These are phyloP conservation scores for Mycena sanguinolenta DNA, from an alignment of 768 basidiomycete genomes.

Conservation along the genomic window DNA sequence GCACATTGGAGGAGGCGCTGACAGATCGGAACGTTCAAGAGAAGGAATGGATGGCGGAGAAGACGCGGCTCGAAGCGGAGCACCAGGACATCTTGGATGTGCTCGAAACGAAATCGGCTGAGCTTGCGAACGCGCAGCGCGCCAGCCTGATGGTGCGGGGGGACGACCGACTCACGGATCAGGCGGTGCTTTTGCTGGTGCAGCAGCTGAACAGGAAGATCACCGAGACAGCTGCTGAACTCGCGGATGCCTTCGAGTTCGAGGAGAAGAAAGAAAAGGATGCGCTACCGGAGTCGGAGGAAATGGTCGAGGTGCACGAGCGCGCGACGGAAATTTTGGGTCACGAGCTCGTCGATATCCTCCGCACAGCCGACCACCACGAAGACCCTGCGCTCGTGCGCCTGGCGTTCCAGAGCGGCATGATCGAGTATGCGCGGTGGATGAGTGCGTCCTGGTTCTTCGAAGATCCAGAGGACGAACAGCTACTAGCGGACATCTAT, in stretches of 20 bases:
- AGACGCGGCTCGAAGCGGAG: conserved; percentile 17
- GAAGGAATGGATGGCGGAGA: conserved; percentile 21
- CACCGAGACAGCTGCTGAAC: conserved; percentile 60
- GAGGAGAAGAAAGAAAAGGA: conserved; percentile 36
- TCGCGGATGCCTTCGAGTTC: conserved; percentile 58
- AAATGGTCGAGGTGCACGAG: conserved; percentile 43
- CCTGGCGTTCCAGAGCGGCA: conserved; percentile 59
- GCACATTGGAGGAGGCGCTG: conserved; percentile 15
- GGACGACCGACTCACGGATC: conserved; percentile 30
- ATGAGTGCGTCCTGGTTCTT: conserved; percentile 65
- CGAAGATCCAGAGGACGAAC: conserved; percentile 62
- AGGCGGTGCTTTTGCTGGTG: conserved; percentile 54
- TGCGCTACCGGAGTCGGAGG: conserved; percentile 26
- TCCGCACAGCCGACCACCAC: conserved; percentile 54
- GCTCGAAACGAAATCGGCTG: conserved; percentile 7
- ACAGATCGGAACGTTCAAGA: not conserved
- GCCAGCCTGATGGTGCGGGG: not conserved
- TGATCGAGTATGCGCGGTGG: conserved; percentile 64
- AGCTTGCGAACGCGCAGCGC: conserved; percentile 17
- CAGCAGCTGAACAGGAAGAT: conserved; percentile 62
- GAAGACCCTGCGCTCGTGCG: conserved; percentile 58
- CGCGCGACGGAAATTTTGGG: conserved; percentile 48
- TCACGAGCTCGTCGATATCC: conserved; percentile 53
- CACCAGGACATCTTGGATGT: conserved; percentile 4
- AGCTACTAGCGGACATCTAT: conserved; percentile 59